Evolutionary conservation across 2,329 filamentous ascomycete genomes (phyloP).

Genomic region (Aspergillus fructus): DNA sequence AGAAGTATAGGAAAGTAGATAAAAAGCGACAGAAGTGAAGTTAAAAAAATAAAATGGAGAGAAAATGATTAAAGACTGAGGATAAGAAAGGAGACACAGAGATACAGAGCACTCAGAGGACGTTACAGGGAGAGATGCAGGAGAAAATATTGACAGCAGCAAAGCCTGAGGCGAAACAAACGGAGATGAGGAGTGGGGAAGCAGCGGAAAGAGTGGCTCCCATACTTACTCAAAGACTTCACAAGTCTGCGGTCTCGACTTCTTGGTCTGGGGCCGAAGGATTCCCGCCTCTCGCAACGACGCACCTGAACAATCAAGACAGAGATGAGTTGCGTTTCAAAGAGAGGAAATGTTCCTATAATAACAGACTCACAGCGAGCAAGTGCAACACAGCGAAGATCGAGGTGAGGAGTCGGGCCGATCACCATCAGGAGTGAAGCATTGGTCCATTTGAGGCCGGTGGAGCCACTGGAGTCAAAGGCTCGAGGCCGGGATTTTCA

Average conservation of each 20-base stretch:
- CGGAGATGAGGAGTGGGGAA: constrained; percentile 12
- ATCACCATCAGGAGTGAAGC: not conserved
- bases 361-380: not conserved
- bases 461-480: not conserved
- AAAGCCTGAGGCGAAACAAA: constrained; percentile 7
- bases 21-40: not conserved
- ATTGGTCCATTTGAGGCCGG: not conserved
- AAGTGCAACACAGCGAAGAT: not conserved
- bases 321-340: not conserved
- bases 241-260: not conserved
- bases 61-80: not conserved
- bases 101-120: not conserved
- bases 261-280: not conserved
- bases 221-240: constrained; percentile 1
- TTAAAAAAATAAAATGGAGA: not conserved
- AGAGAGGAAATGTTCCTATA: not conserved
- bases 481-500: not conserved
- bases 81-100: not conserved
- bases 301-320: not conserved
- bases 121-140: constrained; percentile 5
- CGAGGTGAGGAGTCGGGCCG: constrained; percentile 2
- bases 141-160: constrained; percentile 8
- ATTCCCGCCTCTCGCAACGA: not conserved
- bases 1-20: not conserved
- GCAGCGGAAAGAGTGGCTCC: not conserved